Evolutionary conservation across 768 basidiomycete species (phyloP).

Genomic region (Lactarius hengduanensis): DNA sequence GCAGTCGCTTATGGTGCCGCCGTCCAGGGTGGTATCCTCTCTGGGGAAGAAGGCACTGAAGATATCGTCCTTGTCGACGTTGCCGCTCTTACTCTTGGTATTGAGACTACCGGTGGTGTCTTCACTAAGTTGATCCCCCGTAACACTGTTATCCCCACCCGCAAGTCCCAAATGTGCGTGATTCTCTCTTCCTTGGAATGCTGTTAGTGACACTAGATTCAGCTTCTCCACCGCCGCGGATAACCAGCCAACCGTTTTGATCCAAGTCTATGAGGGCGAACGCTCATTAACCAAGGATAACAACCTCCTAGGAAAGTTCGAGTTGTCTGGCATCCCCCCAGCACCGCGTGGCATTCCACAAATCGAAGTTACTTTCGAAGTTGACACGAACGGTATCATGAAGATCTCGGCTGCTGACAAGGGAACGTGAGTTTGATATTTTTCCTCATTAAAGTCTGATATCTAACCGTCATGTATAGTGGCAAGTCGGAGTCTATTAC

Average conservation of each 20-base stretch:
- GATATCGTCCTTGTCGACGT: slow-evolving; percentile 96
- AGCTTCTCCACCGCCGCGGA: slow-evolving; percentile 80
- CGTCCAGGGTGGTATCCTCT: slow-evolving; percentile 97
- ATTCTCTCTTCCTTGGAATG: neutral
- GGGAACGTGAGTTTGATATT: slow-evolving; percentile 61
- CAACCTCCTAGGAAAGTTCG: slow-evolving; percentile 96
- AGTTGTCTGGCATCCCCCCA: slow-evolving; percentile 88
- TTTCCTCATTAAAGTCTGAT: slow-evolving; percentile 6
- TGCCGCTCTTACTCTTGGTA: slow-evolving; percentile 95
- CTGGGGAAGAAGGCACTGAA: slow-evolving; percentile 86
- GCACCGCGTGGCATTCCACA: slow-evolving; percentile 97
- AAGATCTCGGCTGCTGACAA: slow-evolving; percentile 91
- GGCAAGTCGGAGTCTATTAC: slow-evolving; percentile 88
- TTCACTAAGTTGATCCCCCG: slow-evolving; percentile 97
- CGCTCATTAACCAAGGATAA: slow-evolving; percentile 98
- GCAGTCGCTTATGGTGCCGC: slow-evolving; percentile 99
- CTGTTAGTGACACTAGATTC: slow-evolving; percentile 31
- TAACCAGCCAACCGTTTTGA: slow-evolving; percentile 92
- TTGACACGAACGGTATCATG: slow-evolving; percentile 95
- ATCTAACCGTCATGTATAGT: slow-evolving; percentile 37
- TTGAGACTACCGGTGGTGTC: slow-evolving; percentile 97
- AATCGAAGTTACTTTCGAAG: slow-evolving; percentile 95
- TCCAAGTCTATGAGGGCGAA: slow-evolving; percentile 98
- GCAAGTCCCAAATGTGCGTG: slow-evolving; percentile 87
- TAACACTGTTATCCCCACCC: slow-evolving; percentile 97